Conservation (phyloP, 2,329 filamentous ascomycete species). For the Setomelanomma holmii region DNA sequence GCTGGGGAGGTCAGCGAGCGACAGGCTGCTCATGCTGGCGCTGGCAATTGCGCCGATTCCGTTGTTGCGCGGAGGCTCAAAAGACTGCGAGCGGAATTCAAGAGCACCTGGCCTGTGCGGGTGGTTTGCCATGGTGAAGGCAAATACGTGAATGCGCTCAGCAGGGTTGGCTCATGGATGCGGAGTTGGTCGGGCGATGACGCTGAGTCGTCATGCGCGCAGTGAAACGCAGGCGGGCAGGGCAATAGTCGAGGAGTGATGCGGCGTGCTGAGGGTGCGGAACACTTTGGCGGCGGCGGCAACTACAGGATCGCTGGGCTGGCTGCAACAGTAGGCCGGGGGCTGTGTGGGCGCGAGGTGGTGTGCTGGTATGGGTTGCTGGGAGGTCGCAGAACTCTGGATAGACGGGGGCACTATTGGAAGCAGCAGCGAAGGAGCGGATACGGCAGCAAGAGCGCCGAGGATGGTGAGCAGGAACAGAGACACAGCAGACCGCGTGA, state of each 20-base stretch:
- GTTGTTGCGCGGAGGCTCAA: slow-evolving; percentile 35
- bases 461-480: slow-evolving; percentile 4
- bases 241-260: slow-evolving; percentile 28
- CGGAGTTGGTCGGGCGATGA: slow-evolving; percentile 24
- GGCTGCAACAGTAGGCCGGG: slow-evolving; percentile 1
- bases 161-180: slow-evolving; percentile 32
- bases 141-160: slow-evolving; percentile 13
- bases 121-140: slow-evolving; percentile 36
- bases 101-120: slow-evolving; percentile 41
- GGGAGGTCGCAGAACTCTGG: slow-evolving; percentile 11
- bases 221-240: slow-evolving; percentile 28
- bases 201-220: slow-evolving; percentile 41
- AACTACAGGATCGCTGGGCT: not conserved
- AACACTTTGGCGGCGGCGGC: not conserved
- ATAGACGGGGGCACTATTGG: slow-evolving; percentile 4
- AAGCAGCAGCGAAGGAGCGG: slow-evolving; percentile 43
- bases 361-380: slow-evolving; percentile 3
- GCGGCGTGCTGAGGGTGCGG: slow-evolving; percentile 25
- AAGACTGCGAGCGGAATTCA: slow-evolving; percentile 43
- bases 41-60: slow-evolving; percentile 23
- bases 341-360: slow-evolving; percentile 10
- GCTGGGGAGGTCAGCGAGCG: slow-evolving; percentile 53
- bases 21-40: slow-evolving; percentile 43
- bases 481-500: slow-evolving; percentile 12
- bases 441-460: slow-evolving; percentile 19